Conservation (phyloP, 345 rosid genomes). For the Citrus australasica region DNA sequence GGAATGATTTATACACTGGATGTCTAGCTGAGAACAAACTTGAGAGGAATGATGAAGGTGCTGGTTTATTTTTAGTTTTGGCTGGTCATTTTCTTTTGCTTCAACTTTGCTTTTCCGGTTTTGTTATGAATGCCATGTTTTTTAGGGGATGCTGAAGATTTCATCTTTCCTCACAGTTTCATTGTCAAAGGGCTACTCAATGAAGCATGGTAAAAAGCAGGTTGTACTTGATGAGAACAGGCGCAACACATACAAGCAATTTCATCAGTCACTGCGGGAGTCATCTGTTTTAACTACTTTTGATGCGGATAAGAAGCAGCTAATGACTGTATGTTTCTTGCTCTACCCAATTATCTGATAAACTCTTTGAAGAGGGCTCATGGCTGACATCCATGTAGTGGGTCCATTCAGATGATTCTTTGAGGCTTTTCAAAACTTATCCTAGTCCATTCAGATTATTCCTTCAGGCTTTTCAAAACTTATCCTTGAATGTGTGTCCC, state of each 20-base stretch:
- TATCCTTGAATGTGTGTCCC: background rate
- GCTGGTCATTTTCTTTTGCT: background rate
- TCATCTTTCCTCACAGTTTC: slow-evolving; percentile 35
- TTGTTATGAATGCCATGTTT: background rate
- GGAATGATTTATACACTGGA: slow-evolving; percentile 34
- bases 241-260: slow-evolving; percentile 55
- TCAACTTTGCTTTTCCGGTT: background rate
- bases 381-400: background rate
- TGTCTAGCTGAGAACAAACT: slow-evolving; percentile 40
- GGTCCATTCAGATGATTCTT: background rate
- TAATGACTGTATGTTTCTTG: slow-evolving; percentile 41
- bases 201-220: slow-evolving; percentile 47
- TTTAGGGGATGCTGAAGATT: slow-evolving; percentile 6
- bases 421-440: background rate
- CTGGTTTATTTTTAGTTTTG: slow-evolving; percentile 21
- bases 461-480: background rate
- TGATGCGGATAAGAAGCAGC: slow-evolving; percentile 50
- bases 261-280: slow-evolving; percentile 25
- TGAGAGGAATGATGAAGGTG: slow-evolving; percentile 53
- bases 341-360: slow-evolving; percentile 12
- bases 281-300: slow-evolving; percentile 42
- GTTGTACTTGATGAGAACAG: slow-evolving; percentile 42
- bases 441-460: background rate
- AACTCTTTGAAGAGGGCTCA: slow-evolving; percentile 8
- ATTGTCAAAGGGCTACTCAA: slow-evolving; percentile 34